These are phyloP conservation scores for bread wheat (Triticum aestivum) DNA, from an alignment of 176 grass and related monocot species.

Conservation along the genomic window IWGSC_CS_RefSeq_v2.1 NC_057801.1:663882144-663882643, in stretches of 20 bases:
- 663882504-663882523: neutral
- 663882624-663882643: slow-evolving; percentile 15
- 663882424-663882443: neutral
- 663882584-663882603: neutral
- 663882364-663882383: neutral
- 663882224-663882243: slow-evolving; percentile 99
- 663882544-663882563: slow-evolving; percentile 11
- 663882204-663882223: slow-evolving; percentile 99
- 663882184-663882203: slow-evolving; percentile 67
- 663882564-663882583: slow-evolving; percentile 21
- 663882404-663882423: neutral
- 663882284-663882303: neutral
- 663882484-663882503: no score
- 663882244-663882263: slow-evolving; percentile 65
- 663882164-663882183: neutral
- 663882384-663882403: neutral
- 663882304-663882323: neutral
- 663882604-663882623: neutral
- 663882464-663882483: no score
- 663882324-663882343: neutral
- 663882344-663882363: neutral
- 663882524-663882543: neutral
- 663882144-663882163: neutral
- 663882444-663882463: neutral
- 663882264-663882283: neutral